Conservation (phyloP, 495 filamentous ascomycete species). For the Corynascus novoguineensis region DNA sequence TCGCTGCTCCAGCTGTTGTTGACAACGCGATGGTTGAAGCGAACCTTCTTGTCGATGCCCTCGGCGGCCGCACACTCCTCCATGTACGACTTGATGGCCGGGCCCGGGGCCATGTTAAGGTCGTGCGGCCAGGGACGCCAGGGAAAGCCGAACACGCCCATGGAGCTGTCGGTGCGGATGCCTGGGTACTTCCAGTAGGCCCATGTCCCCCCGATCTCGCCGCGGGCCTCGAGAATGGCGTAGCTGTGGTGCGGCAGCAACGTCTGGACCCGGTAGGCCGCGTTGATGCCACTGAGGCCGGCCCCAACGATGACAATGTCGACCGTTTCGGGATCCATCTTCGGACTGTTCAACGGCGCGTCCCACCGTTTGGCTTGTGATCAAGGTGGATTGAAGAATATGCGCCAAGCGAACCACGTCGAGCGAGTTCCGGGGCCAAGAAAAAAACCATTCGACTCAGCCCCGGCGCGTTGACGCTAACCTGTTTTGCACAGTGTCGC, state of each 20-base stretch:
- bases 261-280: conserved; percentile 62
- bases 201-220: conserved; percentile 64
- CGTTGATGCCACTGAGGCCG: conserved; percentile 72
- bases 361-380: no score
- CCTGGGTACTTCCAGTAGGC: conserved; percentile 68
- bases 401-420: no score
- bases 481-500: no score
- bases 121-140: conserved; percentile 61
- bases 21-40: conserved; percentile 52
- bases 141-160: conserved; percentile 62
- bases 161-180: conserved; percentile 61
- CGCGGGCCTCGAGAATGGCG: conserved; percentile 58
- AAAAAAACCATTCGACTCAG: no score
- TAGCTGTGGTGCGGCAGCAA: conserved; percentile 52
- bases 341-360: no score
- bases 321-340: conserved; percentile 18
- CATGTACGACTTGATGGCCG: conserved; percentile 57
- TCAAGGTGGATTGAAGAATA: neutral
- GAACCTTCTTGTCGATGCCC: conserved; percentile 59
- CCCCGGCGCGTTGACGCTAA: no score
- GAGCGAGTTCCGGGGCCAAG: no score
- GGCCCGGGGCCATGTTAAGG: conserved; percentile 56
- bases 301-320: conserved; percentile 70
- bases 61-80: conserved; percentile 51
- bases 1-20: conserved; percentile 56